Evolutionary conservation across 2,329 filamentous ascomycete species (phyloP).

Genomic region (Elsinoe batatas): DNA sequence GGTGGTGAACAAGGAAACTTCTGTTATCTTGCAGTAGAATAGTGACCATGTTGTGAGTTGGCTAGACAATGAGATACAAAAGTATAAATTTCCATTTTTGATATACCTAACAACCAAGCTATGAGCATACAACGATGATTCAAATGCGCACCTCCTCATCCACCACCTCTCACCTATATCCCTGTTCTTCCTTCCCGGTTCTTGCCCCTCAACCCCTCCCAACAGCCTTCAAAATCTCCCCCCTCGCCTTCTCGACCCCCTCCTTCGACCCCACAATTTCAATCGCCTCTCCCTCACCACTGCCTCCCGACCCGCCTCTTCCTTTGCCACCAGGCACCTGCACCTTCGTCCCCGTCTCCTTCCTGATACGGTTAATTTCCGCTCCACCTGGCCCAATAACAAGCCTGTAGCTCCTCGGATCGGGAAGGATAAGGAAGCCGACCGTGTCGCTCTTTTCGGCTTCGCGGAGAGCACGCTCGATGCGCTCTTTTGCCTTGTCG

Average conservation of each 20-base stretch:
- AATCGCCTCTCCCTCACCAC: conserved; percentile 70
- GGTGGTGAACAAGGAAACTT: too few species aligned
- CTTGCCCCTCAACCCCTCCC: conserved; percentile 19
- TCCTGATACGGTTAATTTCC: conserved; percentile 87
- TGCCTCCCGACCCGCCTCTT: conserved; percentile 39
- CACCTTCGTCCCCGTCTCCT: conserved; percentile 86
- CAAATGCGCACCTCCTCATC: neutral
- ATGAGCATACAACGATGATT: neutral
- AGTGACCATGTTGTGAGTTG: too few species aligned
- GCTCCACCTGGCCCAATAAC: conserved; percentile 82
- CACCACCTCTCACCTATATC: neutral
- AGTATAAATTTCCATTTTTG: neutral
- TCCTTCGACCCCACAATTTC: conserved; percentile 73
- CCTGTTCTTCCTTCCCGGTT: neutral
- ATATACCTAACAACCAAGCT: conserved; percentile 10
- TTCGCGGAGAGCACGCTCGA: conserved; percentile 63
- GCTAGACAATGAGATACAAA: neutral
- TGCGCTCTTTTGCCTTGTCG: conserved; percentile 65
- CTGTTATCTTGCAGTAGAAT: too few species aligned
- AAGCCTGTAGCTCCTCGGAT: conserved; percentile 78
- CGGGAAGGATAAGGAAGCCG: conserved; percentile 81
- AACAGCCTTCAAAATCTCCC: conserved; percentile 79
- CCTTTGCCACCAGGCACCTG: conserved; percentile 62
- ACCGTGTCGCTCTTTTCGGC: conserved; percentile 60
- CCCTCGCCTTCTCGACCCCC: conserved; percentile 76